Conservation (phyloP, 805 yeast species). For the Saccharomycopsis synnaedendra region DNA sequence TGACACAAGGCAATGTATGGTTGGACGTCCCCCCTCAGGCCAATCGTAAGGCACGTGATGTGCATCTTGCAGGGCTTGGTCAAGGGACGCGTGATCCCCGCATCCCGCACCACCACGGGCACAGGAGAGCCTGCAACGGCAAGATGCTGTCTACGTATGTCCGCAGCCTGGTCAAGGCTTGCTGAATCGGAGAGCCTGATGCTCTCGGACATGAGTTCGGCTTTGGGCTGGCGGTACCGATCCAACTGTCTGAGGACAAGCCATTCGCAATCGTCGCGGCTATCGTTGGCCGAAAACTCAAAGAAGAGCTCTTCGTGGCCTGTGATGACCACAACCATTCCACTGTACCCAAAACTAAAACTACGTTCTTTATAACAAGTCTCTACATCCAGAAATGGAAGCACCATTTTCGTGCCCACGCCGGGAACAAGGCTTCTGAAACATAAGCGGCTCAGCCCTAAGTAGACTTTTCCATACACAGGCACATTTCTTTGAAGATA, state of each 20-base stretch:
- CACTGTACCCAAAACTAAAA: conserved; percentile 54
- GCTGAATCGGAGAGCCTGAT: conserved; percentile 23
- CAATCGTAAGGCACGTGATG: conserved; percentile 74
- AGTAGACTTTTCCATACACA: conserved; percentile 69
- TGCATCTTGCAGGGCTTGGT: conserved; percentile 42
- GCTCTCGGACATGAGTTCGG: conserved; percentile 19
- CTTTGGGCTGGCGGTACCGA: conserved; percentile 18
- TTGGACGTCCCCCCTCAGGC: conserved; percentile 95
- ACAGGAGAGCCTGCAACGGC: conserved; percentile 47
- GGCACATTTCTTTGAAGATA: conserved; percentile 66
- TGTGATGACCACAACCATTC: conserved; percentile 54
- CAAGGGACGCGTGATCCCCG: conserved; percentile 34
- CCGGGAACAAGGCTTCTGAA: conserved; percentile 76
- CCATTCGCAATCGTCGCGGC: conserved; percentile 64
- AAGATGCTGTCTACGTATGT: conserved; percentile 57
- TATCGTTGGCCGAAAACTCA: conserved; percentile 54
- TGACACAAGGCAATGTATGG: conserved; percentile 88
- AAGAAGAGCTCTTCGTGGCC: conserved; percentile 71
- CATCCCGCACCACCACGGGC: conserved; percentile 60
- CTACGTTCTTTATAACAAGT: conserved; percentile 59
- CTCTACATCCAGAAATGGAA: conserved; percentile 69
- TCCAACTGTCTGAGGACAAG: conserved; percentile 43
- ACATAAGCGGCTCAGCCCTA: conserved; percentile 61
- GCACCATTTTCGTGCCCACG: conserved; percentile 63
- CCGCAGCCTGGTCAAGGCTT: conserved; percentile 38